These are phyloP conservation scores for Acanthamoeba lenticulata DNA, from an alignment of 208 protist species.

Conservation along the genomic window DNA sequence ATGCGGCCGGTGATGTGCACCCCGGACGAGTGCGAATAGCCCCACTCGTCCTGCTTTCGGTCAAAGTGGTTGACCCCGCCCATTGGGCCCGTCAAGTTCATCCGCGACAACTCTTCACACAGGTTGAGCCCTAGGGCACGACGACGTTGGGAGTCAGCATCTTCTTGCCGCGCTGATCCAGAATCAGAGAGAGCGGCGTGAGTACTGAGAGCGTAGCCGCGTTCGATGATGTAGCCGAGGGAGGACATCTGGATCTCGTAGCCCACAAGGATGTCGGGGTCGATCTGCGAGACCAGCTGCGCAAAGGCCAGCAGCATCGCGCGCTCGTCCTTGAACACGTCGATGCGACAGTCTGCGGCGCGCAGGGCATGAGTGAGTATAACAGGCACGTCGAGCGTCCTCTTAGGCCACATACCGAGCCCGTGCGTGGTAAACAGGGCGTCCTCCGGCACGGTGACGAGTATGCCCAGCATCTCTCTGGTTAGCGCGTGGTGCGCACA, in stretches of 20 bases:
- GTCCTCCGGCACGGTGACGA: background rate
- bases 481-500: no score
- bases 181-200: no score
- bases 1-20: conserved; percentile 84
- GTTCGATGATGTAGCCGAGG: conserved; percentile 67
- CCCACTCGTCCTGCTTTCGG: conserved; percentile 65
- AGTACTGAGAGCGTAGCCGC: conserved; percentile 12
- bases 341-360: conserved; percentile 54
- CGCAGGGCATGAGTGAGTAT: background rate
- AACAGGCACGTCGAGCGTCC: background rate
- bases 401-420: background rate
- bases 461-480: conserved; percentile 47
- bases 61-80: conserved; percentile 64
- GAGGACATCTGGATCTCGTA: conserved; percentile 82
- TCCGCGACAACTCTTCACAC: conserved; percentile 65
- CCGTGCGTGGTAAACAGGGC: conserved; percentile 55
- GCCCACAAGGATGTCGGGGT: conserved; percentile 88
- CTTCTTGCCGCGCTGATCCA: no score
- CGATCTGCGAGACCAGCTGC: conserved; percentile 76
- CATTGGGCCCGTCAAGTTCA: conserved; percentile 55
- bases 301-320: conserved; percentile 77
- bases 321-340: conserved; percentile 71
- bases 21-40: conserved; percentile 72
- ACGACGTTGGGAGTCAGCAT: background rate
- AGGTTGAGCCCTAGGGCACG: conserved; percentile 50